phyloP scores from a whole-genome alignment of 163 green algal species.

The Chlorella variabilis region DNA sequence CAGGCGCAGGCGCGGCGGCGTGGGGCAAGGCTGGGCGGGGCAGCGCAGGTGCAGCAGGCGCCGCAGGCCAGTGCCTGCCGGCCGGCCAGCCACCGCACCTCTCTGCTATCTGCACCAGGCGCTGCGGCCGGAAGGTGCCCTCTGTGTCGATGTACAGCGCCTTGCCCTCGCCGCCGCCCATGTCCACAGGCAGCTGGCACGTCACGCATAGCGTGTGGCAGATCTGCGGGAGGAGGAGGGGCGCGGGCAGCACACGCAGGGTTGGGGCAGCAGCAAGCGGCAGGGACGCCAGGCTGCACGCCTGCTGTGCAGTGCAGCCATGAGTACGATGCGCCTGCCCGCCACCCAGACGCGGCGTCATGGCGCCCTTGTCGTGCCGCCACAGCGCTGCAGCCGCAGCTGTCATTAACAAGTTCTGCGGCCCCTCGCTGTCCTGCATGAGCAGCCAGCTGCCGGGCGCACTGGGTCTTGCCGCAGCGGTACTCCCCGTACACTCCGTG shows the following conservation, averaged over 20 bases:
- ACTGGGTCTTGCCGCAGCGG: constrained; percentile 96
- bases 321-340: too few species aligned
- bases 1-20: background rate
- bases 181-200: constrained; percentile 94
- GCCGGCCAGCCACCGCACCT: constrained; percentile 52
- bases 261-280: too few species aligned
- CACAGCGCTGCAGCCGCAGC: background rate
- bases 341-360: too few species aligned
- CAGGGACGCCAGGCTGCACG: background rate
- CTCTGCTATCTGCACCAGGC: constrained; percentile 94
- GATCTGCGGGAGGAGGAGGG: constrained; percentile 48
- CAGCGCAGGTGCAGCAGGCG: too few species aligned
- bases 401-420: background rate
- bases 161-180: constrained; percentile 97
- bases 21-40: background rate
- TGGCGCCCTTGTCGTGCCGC: too few species aligned
- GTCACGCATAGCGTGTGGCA: constrained; percentile 98
- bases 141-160: constrained; percentile 99
- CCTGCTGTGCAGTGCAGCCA: too few species aligned
- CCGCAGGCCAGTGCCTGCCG: background rate
- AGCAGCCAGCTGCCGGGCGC: too few species aligned
- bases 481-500: constrained; percentile 99
- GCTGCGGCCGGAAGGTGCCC: constrained; percentile 95
- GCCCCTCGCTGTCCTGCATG: too few species aligned
- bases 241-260: too few species aligned